Base-by-base conservation (phyloP, 1,284 basidiomycete species). In the Cryptococcus sp. region DNA sequence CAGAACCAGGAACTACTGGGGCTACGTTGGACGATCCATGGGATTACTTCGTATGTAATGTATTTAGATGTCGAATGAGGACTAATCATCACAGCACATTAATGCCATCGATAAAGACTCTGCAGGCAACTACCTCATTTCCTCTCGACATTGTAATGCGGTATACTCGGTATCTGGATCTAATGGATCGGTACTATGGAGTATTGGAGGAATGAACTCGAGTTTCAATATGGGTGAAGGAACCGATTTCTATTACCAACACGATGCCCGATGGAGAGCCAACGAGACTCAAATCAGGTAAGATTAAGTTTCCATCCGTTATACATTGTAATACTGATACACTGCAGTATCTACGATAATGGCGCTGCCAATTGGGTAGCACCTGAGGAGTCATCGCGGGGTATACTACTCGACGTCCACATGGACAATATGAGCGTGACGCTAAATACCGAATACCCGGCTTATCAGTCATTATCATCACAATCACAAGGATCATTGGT, bases 121-220 rank as follows among this genome's bases (percentile, higher is more conserved):
- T 15, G 23, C 46, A 15, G 73, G 72, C 45, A 73, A 75, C 58
- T 76, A 66, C 55, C 53, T 76, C n/a, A 54, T 74, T 55, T 68
- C 66, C 0, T 62, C 67, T 1, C 60, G 74, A 7, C 72, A 74
- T 48, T 64, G 64, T 30, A 58, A 67, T 33, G 65, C 72, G 0
- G 30, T 72, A 2, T 76, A 72, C 58, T 70, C 74, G 50, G 52
- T 75, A 51, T 55, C 59, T 7, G 65, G 64, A 4, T 10, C 23
- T 2, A 57, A 58, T 3, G 72, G 72, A 4, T 45, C 55, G 1
- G 59, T 74, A 30, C 48, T 76, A 30, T 76, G 73, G 73, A 58
- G 50, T 6, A 50, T 76, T 7, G 64, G 65, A 3, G 71, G 72
- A 11, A 63, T 58, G 50, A 63, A 73, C 50, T 65, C 66, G 7